Percentiles rank a stretch among this genome's conserved stretches.
Conservation (phyloP, 1,139 yeast genomes). For the Taphrina communis region DNA sequence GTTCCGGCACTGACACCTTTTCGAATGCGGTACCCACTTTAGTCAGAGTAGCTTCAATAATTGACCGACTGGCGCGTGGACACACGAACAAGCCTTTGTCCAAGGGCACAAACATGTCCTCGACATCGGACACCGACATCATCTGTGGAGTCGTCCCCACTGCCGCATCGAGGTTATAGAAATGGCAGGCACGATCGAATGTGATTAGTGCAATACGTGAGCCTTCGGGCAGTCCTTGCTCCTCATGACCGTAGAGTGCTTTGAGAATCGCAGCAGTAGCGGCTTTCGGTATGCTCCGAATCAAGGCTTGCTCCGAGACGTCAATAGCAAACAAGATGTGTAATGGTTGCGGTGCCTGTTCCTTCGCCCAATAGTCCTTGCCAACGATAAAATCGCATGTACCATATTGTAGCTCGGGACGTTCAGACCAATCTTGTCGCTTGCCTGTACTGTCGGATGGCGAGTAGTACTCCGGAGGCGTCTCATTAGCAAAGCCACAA, state of each 20-base stretch:
- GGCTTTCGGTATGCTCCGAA: conserved; percentile 67
- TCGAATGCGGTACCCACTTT: conserved; percentile 61
- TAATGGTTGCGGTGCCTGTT: conserved; percentile 56
- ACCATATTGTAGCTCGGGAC: conserved; percentile 82
- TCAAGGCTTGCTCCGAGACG: conserved; percentile 66
- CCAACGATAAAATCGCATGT: conserved; percentile 88
- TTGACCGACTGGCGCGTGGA: conserved; percentile 66
- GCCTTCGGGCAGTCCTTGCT: conserved; percentile 54
- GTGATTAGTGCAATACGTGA: conserved; percentile 73
- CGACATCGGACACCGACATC: conserved; percentile 71
- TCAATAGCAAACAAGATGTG: conserved; percentile 83
- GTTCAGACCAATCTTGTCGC: conserved; percentile 65
- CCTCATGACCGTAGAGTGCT: conserved; percentile 56
- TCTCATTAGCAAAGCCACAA: conserved; percentile 76
- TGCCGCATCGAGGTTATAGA: conserved; percentile 65
- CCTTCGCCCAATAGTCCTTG: conserved; percentile 63
- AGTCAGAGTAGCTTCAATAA: conserved; percentile 71
- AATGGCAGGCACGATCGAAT: conserved; percentile 74
- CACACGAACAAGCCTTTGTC: conserved; percentile 78
- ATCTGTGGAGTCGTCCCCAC: conserved; percentile 65
- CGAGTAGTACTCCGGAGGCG: conserved; percentile 65
- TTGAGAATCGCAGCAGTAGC: conserved; percentile 76
- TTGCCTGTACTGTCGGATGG: conserved; percentile 66
- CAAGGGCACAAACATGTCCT: conserved; percentile 83
- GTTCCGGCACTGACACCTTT: conserved; percentile 62